Percentiles rank a stretch among this genome's conserved stretches.
Evolutionary conservation across 495 filamentous ascomycete species (phyloP).

Genomic region (Astrocystis sublimbata): DNA sequence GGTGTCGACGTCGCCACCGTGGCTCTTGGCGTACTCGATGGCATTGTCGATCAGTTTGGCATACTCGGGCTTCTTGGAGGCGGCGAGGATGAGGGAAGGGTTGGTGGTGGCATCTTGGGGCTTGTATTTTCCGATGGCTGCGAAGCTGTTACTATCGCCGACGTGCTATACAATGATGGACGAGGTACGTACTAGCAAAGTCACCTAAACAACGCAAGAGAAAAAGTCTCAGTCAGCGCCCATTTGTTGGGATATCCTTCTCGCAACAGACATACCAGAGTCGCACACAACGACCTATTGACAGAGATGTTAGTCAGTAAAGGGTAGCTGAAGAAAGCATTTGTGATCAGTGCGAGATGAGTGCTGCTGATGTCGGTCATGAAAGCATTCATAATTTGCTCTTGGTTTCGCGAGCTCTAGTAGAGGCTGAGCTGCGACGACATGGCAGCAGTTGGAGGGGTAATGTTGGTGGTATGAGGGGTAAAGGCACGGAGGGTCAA

Average conservation of each 20-base stretch:
- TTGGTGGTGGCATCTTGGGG: constrained; percentile 99
- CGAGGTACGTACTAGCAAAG: constrained; percentile 66
- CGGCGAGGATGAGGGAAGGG: constrained; percentile 95
- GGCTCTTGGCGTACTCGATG: constrained; percentile 77
- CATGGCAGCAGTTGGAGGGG: constrained; percentile 27
- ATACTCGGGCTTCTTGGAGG: constrained; percentile 97
- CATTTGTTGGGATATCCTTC: neutral
- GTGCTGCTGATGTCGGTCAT: neutral
- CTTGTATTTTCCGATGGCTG: constrained; percentile 98
- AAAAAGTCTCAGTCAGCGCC: constrained; percentile 26
- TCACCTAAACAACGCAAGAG: constrained; percentile 54
- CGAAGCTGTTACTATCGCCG: constrained; percentile 30
- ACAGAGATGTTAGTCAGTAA: constrained; percentile 9
- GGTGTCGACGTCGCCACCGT: constrained; percentile 65
- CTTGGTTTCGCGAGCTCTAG: too few relatives aligned
- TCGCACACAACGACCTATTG: constrained; percentile 88
- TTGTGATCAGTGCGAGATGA: neutral
- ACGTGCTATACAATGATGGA: constrained; percentile 1
- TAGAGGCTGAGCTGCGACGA: constrained; percentile 19
- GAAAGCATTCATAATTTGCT: neutral
- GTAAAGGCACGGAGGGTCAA: constrained; percentile 38
- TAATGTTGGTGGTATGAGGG: constrained; percentile 35
- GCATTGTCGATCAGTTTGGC: constrained; percentile 87
- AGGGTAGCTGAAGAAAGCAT: constrained; percentile 29
- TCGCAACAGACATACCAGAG: constrained; percentile 67